A percentile compares a stretch with the other conserved stretches of the same genome.
Conservation (phyloP, 2,329 filamentous ascomycete genomes). For the Rhinocladiella mackenziei region DNA sequence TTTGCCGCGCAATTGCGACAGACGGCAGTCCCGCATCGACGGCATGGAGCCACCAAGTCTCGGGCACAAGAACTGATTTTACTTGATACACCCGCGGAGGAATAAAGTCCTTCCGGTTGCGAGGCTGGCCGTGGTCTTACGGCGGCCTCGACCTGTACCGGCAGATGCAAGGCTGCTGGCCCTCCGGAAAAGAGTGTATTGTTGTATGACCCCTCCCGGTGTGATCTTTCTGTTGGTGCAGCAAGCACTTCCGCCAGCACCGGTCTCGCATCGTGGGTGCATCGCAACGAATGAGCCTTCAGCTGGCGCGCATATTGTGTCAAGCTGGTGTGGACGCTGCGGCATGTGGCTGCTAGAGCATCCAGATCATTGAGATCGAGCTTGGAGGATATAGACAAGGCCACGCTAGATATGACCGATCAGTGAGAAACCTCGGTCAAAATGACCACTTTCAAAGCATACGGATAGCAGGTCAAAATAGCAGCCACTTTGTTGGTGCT, state of each 20-base stretch:
- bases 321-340: conserved; percentile 70
- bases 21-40: conserved; percentile 69
- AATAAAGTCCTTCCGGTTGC: conserved; percentile 10
- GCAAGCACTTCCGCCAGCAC: conserved; percentile 34
- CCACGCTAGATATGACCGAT: conserved; percentile 56
- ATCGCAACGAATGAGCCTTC: conserved; percentile 71
- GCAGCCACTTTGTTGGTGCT: conserved; percentile 35
- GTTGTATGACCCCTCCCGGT: conserved; percentile 3
- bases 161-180: conserved; percentile 27
- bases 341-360: conserved; percentile 75
- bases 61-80: conserved; percentile 77
- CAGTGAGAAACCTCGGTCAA: conserved; percentile 25
- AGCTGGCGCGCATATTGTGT: conserved; percentile 73
- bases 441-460: conserved; percentile 25
- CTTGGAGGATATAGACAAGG: conserved; percentile 67
- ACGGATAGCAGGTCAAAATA: conserved; percentile 49
- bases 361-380: conserved; percentile 87
- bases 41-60: conserved; percentile 80
- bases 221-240: conserved; percentile 3
- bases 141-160: background rate
- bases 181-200: background rate
- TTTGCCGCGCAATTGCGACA: conserved; percentile 92
- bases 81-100: conserved; percentile 54
- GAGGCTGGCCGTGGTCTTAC: background rate
- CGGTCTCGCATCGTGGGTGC: conserved; percentile 62